Percentiles rank a stretch among this genome's conserved stretches.
Evolutionary conservation across 345 rosid genomes (phyloP).

Genomic region (Euphorbia pulcherrima): DNA sequence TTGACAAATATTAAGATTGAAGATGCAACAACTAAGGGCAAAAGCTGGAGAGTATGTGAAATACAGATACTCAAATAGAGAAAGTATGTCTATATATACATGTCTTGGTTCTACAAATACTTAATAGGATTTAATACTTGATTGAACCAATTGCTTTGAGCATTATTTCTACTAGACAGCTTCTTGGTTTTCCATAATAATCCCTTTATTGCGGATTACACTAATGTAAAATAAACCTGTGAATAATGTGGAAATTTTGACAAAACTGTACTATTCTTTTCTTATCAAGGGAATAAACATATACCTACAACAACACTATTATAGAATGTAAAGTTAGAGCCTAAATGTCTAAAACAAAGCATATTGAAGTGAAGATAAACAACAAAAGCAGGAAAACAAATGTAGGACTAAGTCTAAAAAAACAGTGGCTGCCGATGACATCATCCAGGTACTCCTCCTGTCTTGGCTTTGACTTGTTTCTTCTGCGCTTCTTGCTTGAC

Average conservation of each 20-base stretch:
- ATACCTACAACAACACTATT: neutral
- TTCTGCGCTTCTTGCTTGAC: neutral
- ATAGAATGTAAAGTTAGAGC: neutral
- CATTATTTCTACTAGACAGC: no score
- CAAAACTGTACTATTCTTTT: neutral
- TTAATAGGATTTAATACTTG: no score
- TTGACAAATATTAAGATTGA: neutral
- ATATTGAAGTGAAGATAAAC: neutral
- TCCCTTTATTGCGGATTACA: neutral
- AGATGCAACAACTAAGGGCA: neutral
- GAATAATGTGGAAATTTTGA: slow-evolving; percentile 4
- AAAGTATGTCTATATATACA: neutral
- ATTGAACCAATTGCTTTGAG: no score
- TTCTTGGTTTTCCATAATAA: slow-evolving; percentile 3
- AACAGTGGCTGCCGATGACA: no score
- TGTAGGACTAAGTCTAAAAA: neutral
- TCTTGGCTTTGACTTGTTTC: neutral
- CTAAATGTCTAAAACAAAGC: neutral
- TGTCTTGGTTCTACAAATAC: no score
- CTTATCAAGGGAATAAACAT: neutral
- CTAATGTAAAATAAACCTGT: slow-evolving; percentile 1
- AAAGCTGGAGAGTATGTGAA: neutral
- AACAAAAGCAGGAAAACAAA: no score
- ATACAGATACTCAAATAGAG: neutral
- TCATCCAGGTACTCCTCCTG: no score